Base-by-base conservation (phyloP, 1,284 basidiomycete species). In the Heimioporus retisporus region DNA sequence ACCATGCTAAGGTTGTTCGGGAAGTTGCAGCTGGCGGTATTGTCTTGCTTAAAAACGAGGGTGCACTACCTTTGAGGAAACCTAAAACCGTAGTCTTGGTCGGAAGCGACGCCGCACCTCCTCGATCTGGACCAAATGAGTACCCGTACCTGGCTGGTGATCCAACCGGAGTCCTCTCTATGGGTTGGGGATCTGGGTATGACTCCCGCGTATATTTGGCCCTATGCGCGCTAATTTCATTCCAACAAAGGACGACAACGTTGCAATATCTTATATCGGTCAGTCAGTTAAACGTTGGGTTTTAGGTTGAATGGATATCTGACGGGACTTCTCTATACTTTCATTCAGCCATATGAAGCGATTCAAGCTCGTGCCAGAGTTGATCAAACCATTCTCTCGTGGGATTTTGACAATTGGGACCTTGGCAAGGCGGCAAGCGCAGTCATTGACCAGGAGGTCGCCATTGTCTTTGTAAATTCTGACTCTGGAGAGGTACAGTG, bases 41-140 rank as follows among this genome's bases (percentile, higher is more conserved):
- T 3, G 92, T 96, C 10, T 79, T 96, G 35, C 85, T 96, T 31
- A 96, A 96, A 84, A 96, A 96, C 77, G 73, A 79, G 13, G 81
- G 84, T 6, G 83, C 79, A 0, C 79, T 93, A 1, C 92, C 93
- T 1, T 81, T 93, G 53, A 69, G 73, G 14, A 80, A 79, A 46
- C 81, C 81, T 14, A 72, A 71, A 65, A 83, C 75, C 25, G 62
- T 81, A 2, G 75, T 72, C 2, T 54, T 83, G 63, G 69, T 81
- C 31, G 81, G 81, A 21, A 81, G 88, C 31, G 90, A 90, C 68
- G 88, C 90, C 7, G 87, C 84, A 11, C 87, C 90, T 0, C 83
- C 86, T 13, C 69, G 72, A 8, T 76, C 81, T 25, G 90, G 91
- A 0, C 86, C 91, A 0, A 92, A 91, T 72, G 84, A 85, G 57